These are phyloP conservation scores for Ogataea glucozyma DNA, from an alignment of 805 yeast species.

Conservation along the genomic window DNA sequence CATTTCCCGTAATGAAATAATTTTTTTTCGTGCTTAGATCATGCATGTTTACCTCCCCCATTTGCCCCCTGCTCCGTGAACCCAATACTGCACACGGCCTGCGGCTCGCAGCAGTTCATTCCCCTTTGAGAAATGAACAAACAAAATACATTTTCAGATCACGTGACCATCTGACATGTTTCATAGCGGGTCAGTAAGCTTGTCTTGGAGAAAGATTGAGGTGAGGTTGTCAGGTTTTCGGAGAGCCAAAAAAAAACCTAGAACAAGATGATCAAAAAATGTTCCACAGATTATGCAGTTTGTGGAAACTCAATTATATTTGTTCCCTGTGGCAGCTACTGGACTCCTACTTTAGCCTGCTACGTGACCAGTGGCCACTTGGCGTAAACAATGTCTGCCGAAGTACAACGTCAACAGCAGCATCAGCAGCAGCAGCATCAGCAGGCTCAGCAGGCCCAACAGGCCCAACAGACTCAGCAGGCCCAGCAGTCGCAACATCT, in stretches of 20 bases:
- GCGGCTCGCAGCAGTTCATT: conserved; percentile 7
- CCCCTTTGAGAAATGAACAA: conserved; percentile 5
- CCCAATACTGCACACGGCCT: neutral
- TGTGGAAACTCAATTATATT: neutral
- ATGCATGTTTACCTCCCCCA: conserved; percentile 6
- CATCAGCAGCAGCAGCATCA: conserved; percentile 2
- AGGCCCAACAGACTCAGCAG: conserved; percentile 1
- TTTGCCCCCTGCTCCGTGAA: conserved; percentile 1
- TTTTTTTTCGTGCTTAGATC: conserved; percentile 2
- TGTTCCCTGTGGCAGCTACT: neutral
- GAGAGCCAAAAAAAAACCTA: neutral
- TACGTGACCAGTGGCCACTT: too few relatives aligned
- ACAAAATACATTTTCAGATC: neutral
- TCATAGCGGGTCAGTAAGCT: too few relatives aligned
- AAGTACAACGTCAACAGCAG: conserved; percentile 17
- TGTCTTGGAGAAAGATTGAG: too few relatives aligned
- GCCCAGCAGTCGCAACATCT: neutral
- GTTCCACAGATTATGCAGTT: too few relatives aligned
- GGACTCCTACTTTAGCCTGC: neutral
- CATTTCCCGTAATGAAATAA: neutral
- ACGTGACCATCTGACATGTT: too few relatives aligned
- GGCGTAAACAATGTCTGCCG: conserved; percentile 19
- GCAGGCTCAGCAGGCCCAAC: neutral
- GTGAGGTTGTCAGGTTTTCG: too few relatives aligned
- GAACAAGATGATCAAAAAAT: neutral